Evolutionary conservation across 371 early-diverging fungal genomes (phyloP).

Genomic region (Smittium culicis): DNA sequence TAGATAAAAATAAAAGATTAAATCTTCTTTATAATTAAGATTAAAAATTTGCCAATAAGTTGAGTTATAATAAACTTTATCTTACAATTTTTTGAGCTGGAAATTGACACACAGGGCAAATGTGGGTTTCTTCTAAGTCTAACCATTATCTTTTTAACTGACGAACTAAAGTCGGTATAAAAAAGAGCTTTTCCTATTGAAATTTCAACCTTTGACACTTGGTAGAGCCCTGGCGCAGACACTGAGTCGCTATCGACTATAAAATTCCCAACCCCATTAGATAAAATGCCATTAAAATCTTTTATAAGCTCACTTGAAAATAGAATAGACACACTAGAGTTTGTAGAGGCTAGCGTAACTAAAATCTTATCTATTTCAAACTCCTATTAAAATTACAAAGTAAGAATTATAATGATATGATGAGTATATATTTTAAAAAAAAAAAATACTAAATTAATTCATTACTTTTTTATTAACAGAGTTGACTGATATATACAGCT

Average conservation of each 20-base stretch:
- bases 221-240: slow-evolving; percentile 8
- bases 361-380: not conserved
- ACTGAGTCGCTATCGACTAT: not conserved
- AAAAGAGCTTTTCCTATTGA: not conserved
- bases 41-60: not conserved
- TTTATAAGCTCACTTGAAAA: not conserved
- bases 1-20: not conserved
- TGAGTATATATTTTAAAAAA: too few species aligned
- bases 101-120: not conserved
- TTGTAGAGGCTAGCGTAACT: not conserved
- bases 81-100: not conserved
- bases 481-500: not conserved
- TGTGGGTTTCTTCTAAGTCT: not conserved
- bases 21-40: not conserved
- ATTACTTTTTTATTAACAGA: not conserved
- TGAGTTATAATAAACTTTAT: not conserved
- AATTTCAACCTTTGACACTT: not conserved
- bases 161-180: not conserved
- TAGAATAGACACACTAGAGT: not conserved
- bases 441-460: not conserved
- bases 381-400: not conserved
- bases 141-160: too few species aligned
- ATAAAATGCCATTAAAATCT: not conserved
- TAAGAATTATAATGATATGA: too few species aligned
- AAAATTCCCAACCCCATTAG: not conserved